These are phyloP conservation scores for Acanthamoeba castellanii DNA, from an alignment of 208 protist species.

Conservation along the genomic window DNA sequence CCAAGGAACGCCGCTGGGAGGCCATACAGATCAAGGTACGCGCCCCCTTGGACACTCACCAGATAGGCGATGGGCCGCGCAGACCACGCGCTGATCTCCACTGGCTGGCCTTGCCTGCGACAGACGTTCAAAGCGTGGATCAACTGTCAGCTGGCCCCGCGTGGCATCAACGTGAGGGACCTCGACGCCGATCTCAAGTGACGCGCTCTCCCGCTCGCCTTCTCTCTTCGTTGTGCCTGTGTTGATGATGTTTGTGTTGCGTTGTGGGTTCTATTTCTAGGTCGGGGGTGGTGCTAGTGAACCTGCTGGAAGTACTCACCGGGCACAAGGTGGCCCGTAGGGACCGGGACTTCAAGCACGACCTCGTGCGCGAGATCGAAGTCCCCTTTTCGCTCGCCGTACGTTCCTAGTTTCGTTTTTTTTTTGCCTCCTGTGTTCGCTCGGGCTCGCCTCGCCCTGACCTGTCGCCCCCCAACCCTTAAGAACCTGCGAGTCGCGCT, in stretches of 20 bases:
- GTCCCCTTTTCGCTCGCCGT: constrained; percentile 13
- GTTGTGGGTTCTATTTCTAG: neutral
- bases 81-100: too few relatives aligned
- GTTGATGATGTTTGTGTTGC: neutral
- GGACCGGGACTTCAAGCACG: constrained; percentile 31
- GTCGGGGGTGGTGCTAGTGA: constrained; percentile 34
- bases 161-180: constrained; percentile 13
- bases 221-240: neutral
- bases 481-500: constrained; percentile 43
- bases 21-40: constrained; percentile 51
- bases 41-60: too few relatives aligned
- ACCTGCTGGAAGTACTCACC: constrained; percentile 55
- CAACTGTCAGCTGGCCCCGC: constrained; percentile 33
- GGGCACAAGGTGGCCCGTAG: neutral
- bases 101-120: too few relatives aligned
- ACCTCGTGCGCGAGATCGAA: constrained; percentile 35
- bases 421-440: too few relatives aligned
- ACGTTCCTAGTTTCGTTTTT: neutral
- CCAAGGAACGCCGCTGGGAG: constrained; percentile 45
- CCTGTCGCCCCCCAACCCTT: neutral
- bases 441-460: neutral
- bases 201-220: neutral
- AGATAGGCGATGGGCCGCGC: neutral
- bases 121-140: constrained; percentile 68
- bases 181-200: constrained; percentile 41